Evolutionary conservation across 257 asterid genomes (phyloP).

Genomic region (Sherardia arvensis): DNA sequence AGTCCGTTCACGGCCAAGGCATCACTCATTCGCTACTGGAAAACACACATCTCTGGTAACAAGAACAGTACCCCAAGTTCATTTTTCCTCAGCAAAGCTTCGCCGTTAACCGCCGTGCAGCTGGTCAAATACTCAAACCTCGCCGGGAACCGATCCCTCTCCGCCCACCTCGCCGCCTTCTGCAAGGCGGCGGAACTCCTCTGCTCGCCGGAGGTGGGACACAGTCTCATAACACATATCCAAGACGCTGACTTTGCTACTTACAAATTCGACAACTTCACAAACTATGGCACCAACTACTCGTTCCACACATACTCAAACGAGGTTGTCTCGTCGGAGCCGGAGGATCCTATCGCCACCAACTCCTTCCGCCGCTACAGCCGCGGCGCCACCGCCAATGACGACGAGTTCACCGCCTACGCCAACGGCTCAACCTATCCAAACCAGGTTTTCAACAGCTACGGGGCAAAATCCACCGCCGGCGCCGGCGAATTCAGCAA

Average conservation of each 20-base stretch:
- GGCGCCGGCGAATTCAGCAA: constrained; percentile 50
- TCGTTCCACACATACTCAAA: constrained; percentile 51
- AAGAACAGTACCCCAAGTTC: constrained; percentile 18
- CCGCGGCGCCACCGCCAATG: constrained; percentile 52
- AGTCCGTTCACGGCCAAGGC: constrained; percentile 28
- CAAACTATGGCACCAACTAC: constrained; percentile 58
- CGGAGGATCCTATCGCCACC: constrained; percentile 16
- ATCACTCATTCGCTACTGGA: constrained; percentile 25
- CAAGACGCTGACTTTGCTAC: constrained; percentile 33
- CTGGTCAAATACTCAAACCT: constrained; percentile 28
- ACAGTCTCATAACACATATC: constrained; percentile 44
- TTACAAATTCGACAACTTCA: constrained; percentile 46
- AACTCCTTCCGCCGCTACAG: constrained; percentile 71
- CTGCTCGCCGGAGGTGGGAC: constrained; percentile 48
- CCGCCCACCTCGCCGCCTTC: constrained; percentile 50
- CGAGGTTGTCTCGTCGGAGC: constrained; percentile 1
- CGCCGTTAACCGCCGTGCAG: constrained; percentile 25
- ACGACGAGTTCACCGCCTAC: constrained; percentile 45
- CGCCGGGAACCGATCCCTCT: constrained; percentile 47
- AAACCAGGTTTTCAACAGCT: constrained; percentile 64
- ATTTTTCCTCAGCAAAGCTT: constrained; percentile 24
- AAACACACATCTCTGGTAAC: constrained; percentile 15
- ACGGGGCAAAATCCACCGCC: constrained; percentile 51
- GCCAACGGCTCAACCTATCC: constrained; percentile 39
- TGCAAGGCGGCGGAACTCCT: constrained; percentile 53